Evolutionary conservation across 257 asterid species (phyloP), one percentile per base, ranked within the genome.

Genomic region (Cynanchum wilfordii): DNA sequence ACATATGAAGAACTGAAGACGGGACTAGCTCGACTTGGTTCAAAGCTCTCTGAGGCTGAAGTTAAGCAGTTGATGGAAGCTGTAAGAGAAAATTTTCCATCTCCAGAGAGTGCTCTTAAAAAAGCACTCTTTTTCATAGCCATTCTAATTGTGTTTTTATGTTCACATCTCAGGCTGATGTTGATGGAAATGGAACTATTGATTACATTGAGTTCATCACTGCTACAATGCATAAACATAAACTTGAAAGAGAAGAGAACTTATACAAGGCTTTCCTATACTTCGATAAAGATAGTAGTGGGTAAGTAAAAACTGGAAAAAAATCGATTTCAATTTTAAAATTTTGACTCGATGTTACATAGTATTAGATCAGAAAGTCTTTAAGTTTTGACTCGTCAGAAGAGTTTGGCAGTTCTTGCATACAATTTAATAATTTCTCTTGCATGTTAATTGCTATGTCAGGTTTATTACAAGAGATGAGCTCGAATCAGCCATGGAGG

Each of bases 31-130:
- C 83, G 86, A 19, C 97, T 92, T 24, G 97, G 98, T n/a, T 88
- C 98, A 22, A 89, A 89, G 77, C 97, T 90, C 67, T 86, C 93
- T 0, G 98, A 92, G 80, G 82, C 88, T 29, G 98, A 92, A 89
- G 97, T 86, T 47, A 82, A 91, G 80, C 97, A 89, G 82, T 86
- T 92, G 33, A 90, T 92, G 96, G 98, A 92, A 75, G 98, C 98
- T 24, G 96, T 92, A 82, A 87, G 89, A 74, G 47, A 66, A 51
- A 33, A 33, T 2, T 4, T 33, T 33, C 38, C 38, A 55, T 59
- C 62, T 38, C 6, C 24, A 51, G 22, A 27, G 22, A 27, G 38
- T 57, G 2, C 58, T 60, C 40, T 33, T 52, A 51, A 11, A 16
- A 13, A 20, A 4, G n/a, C 22, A 20, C 17, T 45, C 11, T 8